phyloP scores from a whole-genome alignment of 805 yeast species.

The Metschnikowia drakensbergensis region DNA sequence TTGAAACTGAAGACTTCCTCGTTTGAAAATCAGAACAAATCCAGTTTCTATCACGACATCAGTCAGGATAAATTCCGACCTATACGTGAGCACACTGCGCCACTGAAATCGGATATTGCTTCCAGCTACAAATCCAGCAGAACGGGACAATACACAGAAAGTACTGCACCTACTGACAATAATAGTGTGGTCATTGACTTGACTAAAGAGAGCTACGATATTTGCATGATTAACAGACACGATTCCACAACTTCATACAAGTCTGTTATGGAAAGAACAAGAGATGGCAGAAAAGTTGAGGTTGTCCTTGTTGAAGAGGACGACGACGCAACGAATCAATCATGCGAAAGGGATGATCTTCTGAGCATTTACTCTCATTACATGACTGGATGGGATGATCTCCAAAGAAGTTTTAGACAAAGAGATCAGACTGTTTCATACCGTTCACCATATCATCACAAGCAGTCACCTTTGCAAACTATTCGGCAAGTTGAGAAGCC shows the following conservation, averaged over 20 bases:
- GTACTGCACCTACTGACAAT: conserved; percentile 29
- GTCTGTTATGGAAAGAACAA: conserved; percentile 37
- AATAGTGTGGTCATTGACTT: conserved; percentile 41
- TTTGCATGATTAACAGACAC: conserved; percentile 34
- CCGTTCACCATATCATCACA: neutral
- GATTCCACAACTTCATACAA: conserved; percentile 35
- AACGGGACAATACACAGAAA: conserved; percentile 24
- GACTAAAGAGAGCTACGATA: conserved; percentile 38
- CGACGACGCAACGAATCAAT: conserved; percentile 21
- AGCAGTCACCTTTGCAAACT: neutral
- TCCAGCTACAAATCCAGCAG: conserved; percentile 32
- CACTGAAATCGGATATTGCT: conserved; percentile 13
- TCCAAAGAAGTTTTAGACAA: neutral
- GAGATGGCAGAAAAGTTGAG: conserved; percentile 38
- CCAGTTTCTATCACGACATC: neutral
- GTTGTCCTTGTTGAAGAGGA: conserved; percentile 43
- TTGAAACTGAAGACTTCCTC: neutral
- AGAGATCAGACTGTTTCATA: neutral
- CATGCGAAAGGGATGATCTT: conserved; percentile 27
- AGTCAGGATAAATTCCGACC: neutral
- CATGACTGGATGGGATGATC: conserved; percentile 17
- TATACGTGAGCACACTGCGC: neutral
- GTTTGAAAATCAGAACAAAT: neutral
- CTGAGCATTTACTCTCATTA: conserved; percentile 42
- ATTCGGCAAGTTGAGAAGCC: neutral